Evolutionary conservation across 768 basidiomycete genomes (phyloP), one percentile per base, ranked within the genome.

Genomic region (Gelatoporia subvermispora): DNA sequence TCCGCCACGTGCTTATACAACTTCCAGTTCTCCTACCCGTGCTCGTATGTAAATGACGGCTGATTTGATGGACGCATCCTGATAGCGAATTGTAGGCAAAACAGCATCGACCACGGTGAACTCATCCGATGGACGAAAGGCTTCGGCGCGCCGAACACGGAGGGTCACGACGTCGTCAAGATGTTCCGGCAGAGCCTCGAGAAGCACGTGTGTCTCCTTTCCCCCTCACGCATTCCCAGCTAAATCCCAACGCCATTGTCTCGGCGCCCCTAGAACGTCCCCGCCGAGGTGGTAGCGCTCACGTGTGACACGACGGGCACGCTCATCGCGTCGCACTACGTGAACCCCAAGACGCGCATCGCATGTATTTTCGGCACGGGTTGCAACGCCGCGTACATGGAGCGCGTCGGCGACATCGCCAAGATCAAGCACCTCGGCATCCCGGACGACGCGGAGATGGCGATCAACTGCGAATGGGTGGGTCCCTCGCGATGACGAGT

Each of bases 121-220:
- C 84, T 98, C 34, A 93, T 97, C 60, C 86, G 95, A 16, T 99
- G 96, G 96, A 99, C 96, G n/a, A 99, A 99, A 68, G 96, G 96
- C 54, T 98, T 98, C 59, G 93, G 93, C 25, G 88, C 88, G 0
- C 65, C 79, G 4, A 92, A 94, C 62, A 93, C 91, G 16, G 96
- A 98, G 67, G 94, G 94, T 16, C 72, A 79, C 47, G 91, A 99
- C 59, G 93, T 95, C 11, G 94, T 91, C 3, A 88, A 75, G 35
- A 94, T 99, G 91, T 95, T 99, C 72, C 80, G 82, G 42, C 68
- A 82, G 48, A 85, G 89, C 13, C 79, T 99, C 40, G 73, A 73
- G 48, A 89, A 86, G 74, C 72, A 78, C 61, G 91, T 93, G 46
- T 10, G 86, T 71, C 21, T 47, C 40, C 31, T 25, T 31, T 43